Evolutionary conservation across 2,329 filamentous ascomycete genomes (phyloP).

Genomic region (Aureobasidium uvarum): DNA sequence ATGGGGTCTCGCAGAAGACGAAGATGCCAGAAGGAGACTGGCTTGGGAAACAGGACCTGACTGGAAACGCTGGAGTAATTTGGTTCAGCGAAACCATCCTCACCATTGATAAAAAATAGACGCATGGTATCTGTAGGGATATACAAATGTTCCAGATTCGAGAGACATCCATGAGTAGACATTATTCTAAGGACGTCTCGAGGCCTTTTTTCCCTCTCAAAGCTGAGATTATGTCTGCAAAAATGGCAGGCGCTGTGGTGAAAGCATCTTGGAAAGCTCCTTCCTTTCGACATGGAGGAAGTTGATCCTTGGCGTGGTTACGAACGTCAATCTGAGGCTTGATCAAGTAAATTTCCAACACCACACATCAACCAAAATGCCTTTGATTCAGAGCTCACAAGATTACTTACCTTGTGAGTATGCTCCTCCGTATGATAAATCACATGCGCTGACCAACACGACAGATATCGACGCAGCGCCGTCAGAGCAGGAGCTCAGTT

Average conservation of each 20-base stretch:
- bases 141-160: too few species aligned
- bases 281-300: neutral
- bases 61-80: neutral
- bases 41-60: neutral
- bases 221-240: neutral
- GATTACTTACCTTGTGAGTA: constrained; percentile 76
- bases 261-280: neutral
- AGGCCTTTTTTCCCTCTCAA: neutral
- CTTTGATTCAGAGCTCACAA: constrained; percentile 66
- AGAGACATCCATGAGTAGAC: neutral
- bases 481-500: constrained; percentile 59
- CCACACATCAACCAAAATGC: constrained; percentile 51
- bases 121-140: too few species aligned
- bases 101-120: too few species aligned
- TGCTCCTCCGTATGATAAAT: neutral
- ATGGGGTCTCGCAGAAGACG: too few species aligned
- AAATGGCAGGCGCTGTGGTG: neutral
- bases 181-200: too few species aligned
- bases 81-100: too few species aligned
- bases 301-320: neutral
- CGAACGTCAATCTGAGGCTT: neutral
- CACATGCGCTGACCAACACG: constrained; percentile 32
- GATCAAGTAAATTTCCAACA: neutral
- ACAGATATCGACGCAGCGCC: constrained; percentile 79
- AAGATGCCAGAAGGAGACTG: neutral